Percentiles rank a stretch among this genome's conserved stretches.
Conservation (phyloP, 148 eudicot genomes). For the Agrostemma githago region DNA sequence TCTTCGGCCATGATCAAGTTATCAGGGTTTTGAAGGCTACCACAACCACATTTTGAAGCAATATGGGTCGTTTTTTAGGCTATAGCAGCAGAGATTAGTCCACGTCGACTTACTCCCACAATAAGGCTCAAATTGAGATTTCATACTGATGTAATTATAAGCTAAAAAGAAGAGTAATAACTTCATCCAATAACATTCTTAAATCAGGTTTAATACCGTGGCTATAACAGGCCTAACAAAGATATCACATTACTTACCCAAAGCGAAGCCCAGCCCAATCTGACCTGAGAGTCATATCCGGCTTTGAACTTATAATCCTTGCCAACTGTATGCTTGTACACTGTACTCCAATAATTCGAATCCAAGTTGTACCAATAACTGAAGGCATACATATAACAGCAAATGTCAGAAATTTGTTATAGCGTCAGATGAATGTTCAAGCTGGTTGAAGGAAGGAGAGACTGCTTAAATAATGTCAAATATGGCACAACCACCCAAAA, state of each 20-base stretch:
- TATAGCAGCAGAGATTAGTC: no score
- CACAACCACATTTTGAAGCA: no score
- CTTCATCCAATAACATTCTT: not conserved
- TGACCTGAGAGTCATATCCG: constrained; percentile 86
- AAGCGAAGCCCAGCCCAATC: constrained; percentile 95
- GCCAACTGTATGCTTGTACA: constrained; percentile 79
- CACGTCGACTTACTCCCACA: no score
- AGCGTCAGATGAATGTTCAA: not conserved
- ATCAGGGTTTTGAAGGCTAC: no score
- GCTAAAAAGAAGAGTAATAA: no score
- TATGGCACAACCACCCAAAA: not conserved
- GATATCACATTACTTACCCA: constrained; percentile 54
- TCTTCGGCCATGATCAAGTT: no score
- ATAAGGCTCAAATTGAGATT: no score
- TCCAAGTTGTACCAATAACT: constrained; percentile 90
- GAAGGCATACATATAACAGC: constrained; percentile 20
- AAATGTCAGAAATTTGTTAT: not conserved
- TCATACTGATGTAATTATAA: no score
- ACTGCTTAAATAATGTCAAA: not conserved
- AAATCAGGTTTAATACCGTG: not conserved
- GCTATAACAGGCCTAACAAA: not conserved
- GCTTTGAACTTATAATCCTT: constrained; percentile 92
- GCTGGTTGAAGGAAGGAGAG: not conserved
- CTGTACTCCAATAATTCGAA: constrained; percentile 80
- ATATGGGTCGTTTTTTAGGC: no score